A percentile compares a stretch with the other conserved stretches of the same genome.
Conservation (phyloP, 129 eudicot species). For the Rutidosis leptorrhynchoides region DNA sequence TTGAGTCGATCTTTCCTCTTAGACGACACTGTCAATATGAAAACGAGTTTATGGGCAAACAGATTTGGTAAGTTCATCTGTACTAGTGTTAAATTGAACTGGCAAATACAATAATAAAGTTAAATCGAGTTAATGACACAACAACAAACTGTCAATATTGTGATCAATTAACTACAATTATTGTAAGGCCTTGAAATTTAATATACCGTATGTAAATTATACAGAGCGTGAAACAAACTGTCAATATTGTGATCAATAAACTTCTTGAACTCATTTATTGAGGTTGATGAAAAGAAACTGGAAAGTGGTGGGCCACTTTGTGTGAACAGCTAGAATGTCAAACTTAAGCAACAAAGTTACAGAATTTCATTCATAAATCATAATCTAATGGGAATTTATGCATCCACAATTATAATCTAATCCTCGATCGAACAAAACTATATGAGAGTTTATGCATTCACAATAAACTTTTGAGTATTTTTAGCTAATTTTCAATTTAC, state of each 20-base stretch:
- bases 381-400: too few species aligned
- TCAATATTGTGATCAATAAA: too few species aligned
- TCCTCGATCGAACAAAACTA: background rate
- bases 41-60: background rate
- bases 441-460: background rate
- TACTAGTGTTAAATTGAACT: background rate
- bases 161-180: background rate
- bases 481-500: background rate
- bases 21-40: slow-evolving; percentile 62
- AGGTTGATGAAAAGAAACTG: background rate
- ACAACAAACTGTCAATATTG: background rate
- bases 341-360: background rate
- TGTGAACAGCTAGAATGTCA: background rate
- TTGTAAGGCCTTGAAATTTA: background rate
- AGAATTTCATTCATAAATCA: background rate
- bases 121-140: background rate
- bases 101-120: background rate
- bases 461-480: too few species aligned
- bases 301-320: background rate
- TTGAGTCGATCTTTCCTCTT: slow-evolving; percentile 89
- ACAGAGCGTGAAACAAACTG: too few species aligned
- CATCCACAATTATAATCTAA: too few species aligned
- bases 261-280: background rate
- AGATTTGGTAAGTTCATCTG: background rate
- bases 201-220: background rate